phyloP scores from a whole-genome alignment of 441 rosid genomes.

The Biscutella auriculata region DNA sequence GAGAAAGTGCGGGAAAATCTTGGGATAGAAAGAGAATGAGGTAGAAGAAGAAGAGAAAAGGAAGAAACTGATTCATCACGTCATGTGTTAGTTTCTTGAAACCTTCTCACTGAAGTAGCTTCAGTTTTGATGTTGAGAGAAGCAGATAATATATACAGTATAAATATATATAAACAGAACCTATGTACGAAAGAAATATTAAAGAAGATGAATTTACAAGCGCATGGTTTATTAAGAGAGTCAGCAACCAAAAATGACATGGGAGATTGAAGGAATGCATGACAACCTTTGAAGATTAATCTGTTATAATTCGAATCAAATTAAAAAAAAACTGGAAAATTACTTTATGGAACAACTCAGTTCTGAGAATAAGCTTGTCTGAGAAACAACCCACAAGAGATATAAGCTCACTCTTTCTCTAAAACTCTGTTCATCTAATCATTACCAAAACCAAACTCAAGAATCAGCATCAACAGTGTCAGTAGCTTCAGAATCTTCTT shows the following conservation, averaged over 20 bases:
- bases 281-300: neutral
- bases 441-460: neutral
- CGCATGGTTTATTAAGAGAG: too few species aligned
- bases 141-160: neutral
- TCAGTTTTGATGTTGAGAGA: neutral
- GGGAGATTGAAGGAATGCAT: neutral
- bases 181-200: neutral
- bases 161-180: neutral
- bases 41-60: slow-evolving; percentile 24
- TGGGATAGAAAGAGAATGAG: slow-evolving; percentile 23
- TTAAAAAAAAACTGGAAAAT: neutral
- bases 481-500: slow-evolving; percentile 34
- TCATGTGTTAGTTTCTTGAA: neutral
- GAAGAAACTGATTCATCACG: slow-evolving; percentile 20
- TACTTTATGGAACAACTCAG: neutral
- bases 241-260: neutral
- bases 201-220: neutral
- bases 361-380: neutral
- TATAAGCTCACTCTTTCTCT: neutral
- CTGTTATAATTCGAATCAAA: neutral
- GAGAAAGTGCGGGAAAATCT: slow-evolving; percentile 25
- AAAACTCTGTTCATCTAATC: neutral
- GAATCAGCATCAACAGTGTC: slow-evolving; percentile 15
- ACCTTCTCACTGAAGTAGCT: neutral
- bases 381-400: neutral